Base-by-base conservation (phyloP, 495 filamentous ascomycete species). In the Daldinia childiae region DNA sequence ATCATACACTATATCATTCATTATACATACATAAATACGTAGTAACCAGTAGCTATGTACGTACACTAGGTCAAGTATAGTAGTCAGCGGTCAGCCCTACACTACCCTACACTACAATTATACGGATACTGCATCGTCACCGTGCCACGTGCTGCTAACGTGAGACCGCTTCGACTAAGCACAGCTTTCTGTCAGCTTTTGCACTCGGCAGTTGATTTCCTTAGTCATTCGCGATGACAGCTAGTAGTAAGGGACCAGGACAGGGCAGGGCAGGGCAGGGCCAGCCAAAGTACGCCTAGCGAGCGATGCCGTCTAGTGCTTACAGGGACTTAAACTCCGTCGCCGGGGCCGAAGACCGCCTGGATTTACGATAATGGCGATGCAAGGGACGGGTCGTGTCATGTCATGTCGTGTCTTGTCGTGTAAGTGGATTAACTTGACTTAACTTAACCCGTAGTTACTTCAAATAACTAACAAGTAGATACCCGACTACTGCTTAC, bases 81-180 rank as follows among this genome's bases (percentile, higher is more conserved):
- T 45, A n/a, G 30, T 48, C 12, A 21, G 30, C n/a, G 9, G 68
- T 66, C 68, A 72, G 69, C 69, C 69, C 54, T 48, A 48, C 43
- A 27, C 27, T 4, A 27, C 27, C 24, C 43, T 21, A 24, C 43
- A 48, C 43, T 21, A 24, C 43, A 48, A 12, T 6, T 72, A 72
- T 72, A 68, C 69, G 64, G 59, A 39, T 54, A 26, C 3, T 61
- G 64, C 67, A 56, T 65, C 43, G 36, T 62, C 62, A 43, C 64
- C 64, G 30, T 39, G 64, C 69, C 69, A 72, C 69, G 69, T 72
- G 69, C 45, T 59, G 62, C 63, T 59, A 62, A 72, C 63, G 69
- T 72, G 56, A 72, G 62, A 71, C 57, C 30, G 24, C 32, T 58
- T 27, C 17, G 27, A 26, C 66, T 43, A 63, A 62, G 55, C 26